Base-by-base conservation (phyloP, 495 filamentous ascomycete genomes). In the Neurospora tetrasperma region DNA sequence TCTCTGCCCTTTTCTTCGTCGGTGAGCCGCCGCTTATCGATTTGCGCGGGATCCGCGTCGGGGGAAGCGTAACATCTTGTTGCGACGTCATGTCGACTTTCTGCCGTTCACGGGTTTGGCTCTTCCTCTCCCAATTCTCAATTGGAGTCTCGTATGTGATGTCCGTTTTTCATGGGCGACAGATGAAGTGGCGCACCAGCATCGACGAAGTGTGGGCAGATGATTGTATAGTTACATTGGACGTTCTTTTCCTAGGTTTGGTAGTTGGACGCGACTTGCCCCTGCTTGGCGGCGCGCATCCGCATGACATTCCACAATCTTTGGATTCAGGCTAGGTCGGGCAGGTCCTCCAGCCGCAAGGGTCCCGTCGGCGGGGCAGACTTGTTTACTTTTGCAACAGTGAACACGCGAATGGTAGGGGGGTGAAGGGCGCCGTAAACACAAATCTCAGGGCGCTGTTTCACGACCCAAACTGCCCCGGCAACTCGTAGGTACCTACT, bases 11-110 rank as follows among this genome's bases (percentile, higher is more conserved):
- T 72, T 81, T 86, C 27, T 75, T 73, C 31, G 85, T 87, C 74
- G 85, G 86, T 62, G 88, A 89, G 79, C 90, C 87, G 27, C 89
- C 92, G 72, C 89, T 86, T 38, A 94, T 90, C 10, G 93, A 96
- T 79, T 94, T 93, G 77, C 93, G 90, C 78, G 91, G 86, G 77
- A 91, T 90, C 27, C 87, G 85, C 73, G 86, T 84, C 69, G 85
- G 82, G 69, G 85, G 86, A 27, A 86, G 73, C 10, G 86, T 86
- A 27, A 78, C 75, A 71, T 88, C 85, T 35, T 77, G 77, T 70
- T 81, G 82, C 43, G 82, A 78, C 73, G 86, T 78, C 86, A 87
- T 88, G 10, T 39, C 71, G 43, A 42, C n/a, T 6, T 78, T 74
- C 35, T 73, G 44, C 23, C 20, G 23, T 35, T 54, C 38, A 59